Evolutionary conservation across 495 filamentous ascomycete species (phyloP).

Genomic region (Annulohypoxylon nitens): DNA sequence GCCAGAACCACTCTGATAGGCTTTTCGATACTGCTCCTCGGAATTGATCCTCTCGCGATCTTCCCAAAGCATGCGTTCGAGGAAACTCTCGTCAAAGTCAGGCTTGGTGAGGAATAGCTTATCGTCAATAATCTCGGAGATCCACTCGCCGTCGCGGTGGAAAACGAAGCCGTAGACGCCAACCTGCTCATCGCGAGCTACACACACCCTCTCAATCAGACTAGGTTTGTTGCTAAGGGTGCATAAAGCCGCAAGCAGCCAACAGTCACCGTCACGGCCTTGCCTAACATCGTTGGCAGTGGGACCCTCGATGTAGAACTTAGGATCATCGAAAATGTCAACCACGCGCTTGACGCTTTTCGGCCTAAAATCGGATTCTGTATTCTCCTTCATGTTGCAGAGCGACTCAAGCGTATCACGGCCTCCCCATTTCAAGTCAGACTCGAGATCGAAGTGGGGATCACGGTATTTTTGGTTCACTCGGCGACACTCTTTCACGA

Average conservation of each 20-base stretch:
- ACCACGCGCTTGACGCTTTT: constrained; percentile 75
- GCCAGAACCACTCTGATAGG: constrained; percentile 77
- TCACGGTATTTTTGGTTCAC: constrained; percentile 93
- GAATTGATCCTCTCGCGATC: constrained; percentile 76
- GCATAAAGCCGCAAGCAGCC: constrained; percentile 89
- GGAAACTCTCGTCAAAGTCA: constrained; percentile 80
- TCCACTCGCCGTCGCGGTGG: constrained; percentile 93
- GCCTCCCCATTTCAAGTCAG: constrained; percentile 74
- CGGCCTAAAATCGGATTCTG: constrained; percentile 60
- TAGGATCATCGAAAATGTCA: constrained; percentile 89
- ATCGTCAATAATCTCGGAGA: constrained; percentile 87
- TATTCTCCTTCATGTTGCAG: constrained; percentile 50
- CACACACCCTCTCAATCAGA: constrained; percentile 84
- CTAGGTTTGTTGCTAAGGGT: constrained; percentile 84
- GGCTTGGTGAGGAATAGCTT: constrained; percentile 82
- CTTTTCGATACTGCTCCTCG: constrained; percentile 81
- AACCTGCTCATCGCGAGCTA: constrained; percentile 81
- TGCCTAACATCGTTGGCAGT: constrained; percentile 86
- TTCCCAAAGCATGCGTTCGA: constrained; percentile 77
- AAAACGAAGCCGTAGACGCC: constrained; percentile 98
- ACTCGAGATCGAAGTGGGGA: constrained; percentile 88
- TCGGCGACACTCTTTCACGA: constrained; percentile 83
- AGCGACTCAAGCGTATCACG: constrained; percentile 76
- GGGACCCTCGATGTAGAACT: constrained; percentile 87
- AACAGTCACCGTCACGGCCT: constrained; percentile 87